Evolutionary conservation across 2,329 filamentous ascomycete genomes (phyloP).

Genomic region (Didymella pomorum): DNA sequence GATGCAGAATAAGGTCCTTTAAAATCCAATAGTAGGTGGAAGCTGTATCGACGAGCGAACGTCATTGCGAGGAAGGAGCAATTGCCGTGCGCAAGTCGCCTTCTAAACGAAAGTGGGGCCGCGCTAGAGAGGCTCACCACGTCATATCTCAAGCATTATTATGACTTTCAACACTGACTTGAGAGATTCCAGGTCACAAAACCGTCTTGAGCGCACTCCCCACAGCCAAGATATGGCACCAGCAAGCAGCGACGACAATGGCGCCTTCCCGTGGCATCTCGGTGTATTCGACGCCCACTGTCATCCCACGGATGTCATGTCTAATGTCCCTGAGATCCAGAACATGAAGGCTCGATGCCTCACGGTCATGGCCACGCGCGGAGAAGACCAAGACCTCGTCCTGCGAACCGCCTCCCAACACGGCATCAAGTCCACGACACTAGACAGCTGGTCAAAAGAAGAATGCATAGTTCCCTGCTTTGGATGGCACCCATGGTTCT

Average conservation of each 20-base stretch:
- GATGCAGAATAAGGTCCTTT: too few relatives aligned
- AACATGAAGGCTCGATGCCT: conserved; percentile 71
- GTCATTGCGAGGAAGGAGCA: too few relatives aligned
- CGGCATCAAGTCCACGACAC: conserved; percentile 53
- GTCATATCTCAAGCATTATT: conserved; percentile 13
- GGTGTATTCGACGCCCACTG: conserved; percentile 82
- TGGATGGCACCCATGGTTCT: conserved; percentile 90
- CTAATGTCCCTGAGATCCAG: conserved; percentile 64
- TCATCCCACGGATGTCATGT: conserved; percentile 82
- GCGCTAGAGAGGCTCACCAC: conserved; percentile 7
- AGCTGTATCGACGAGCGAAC: too few relatives aligned
- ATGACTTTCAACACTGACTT: not conserved
- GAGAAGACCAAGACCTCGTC: conserved; percentile 78
- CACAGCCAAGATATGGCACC: too few relatives aligned
- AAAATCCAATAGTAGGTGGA: too few relatives aligned
- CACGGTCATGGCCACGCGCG: conserved; percentile 79
- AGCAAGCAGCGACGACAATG: not conserved
- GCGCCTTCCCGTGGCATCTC: conserved; percentile 70
- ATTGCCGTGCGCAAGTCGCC: too few relatives aligned
- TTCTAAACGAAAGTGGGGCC: conserved; percentile 6
- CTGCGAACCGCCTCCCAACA: conserved; percentile 65
- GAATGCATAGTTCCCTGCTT: conserved; percentile 73
- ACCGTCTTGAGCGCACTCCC: too few relatives aligned
- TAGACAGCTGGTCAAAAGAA: conserved; percentile 39
- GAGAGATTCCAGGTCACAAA: too few relatives aligned